phyloP scores from a whole-genome alignment of 768 basidiomycete genomes.

The Lactarius quietus region DNA sequence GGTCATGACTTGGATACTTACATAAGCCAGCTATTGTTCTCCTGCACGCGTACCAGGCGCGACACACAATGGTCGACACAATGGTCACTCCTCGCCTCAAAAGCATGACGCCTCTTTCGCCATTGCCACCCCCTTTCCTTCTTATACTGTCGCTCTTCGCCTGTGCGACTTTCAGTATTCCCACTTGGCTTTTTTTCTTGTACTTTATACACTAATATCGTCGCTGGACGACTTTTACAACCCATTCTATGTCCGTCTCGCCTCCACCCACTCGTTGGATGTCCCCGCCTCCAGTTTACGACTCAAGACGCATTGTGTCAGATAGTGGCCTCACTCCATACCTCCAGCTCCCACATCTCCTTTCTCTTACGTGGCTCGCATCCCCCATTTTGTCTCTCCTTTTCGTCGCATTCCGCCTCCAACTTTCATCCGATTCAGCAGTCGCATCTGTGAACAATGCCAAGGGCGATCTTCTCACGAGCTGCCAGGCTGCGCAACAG shows the following conservation, averaged over 20 bases:
- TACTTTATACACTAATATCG: constrained; percentile 14
- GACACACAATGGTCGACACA: constrained; percentile 11
- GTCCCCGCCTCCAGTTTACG: constrained; percentile 55
- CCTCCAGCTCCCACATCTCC: constrained; percentile 74
- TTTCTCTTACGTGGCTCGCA: constrained; percentile 88
- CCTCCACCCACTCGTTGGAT: constrained; percentile 29
- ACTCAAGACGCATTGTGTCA: constrained; percentile 35
- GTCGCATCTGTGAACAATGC: constrained; percentile 64
- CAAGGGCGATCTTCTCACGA: constrained; percentile 72
- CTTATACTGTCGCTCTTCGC: constrained; percentile 14
- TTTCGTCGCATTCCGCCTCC: constrained; percentile 82
- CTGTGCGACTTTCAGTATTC: constrained; percentile 7
- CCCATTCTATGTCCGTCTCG: constrained; percentile 31
- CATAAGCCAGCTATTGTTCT: not conserved
- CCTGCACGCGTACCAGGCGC: not conserved
- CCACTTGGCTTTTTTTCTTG: not conserved
- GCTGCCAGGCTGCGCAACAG: constrained; percentile 80
- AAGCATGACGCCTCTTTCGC: constrained; percentile 10
- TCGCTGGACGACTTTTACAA: constrained; percentile 26
- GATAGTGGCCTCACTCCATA: constrained; percentile 64
- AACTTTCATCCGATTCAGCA: constrained; percentile 66
- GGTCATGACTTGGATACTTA: not conserved
- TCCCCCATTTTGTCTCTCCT: constrained; percentile 87
- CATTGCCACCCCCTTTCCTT: constrained; percentile 5
- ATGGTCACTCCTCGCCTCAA: constrained; percentile 20